Evolutionary conservation across 805 yeast genomes (phyloP).

Genomic region (Candida ulmi): DNA sequence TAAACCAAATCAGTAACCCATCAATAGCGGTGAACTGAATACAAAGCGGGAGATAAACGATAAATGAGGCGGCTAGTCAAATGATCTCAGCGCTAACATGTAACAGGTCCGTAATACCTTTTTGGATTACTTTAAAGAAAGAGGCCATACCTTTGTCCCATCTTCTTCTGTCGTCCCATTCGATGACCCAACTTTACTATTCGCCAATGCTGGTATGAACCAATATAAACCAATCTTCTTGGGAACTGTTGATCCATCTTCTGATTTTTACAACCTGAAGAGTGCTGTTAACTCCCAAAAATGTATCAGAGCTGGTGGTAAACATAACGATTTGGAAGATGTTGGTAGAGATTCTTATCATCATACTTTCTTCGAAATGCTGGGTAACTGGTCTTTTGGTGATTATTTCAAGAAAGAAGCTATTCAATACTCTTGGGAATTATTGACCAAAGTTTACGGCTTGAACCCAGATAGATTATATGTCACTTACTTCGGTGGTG

Average conservation of each 20-base stretch:
- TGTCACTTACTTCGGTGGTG: slow-evolving; percentile 97
- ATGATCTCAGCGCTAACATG: background rate
- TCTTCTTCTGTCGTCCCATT: slow-evolving; percentile 95
- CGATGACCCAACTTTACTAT: slow-evolving; percentile 94
- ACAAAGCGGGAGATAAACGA: too few species aligned
- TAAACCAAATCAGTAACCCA: too few species aligned
- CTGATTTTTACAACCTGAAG: slow-evolving; percentile 76
- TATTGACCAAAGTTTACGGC: slow-evolving; percentile 80
- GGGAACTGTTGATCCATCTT: slow-evolving; percentile 95
- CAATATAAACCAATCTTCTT: slow-evolving; percentile 96
- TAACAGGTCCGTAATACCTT: slow-evolving; percentile 72
- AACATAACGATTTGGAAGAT: slow-evolving; percentile 96
- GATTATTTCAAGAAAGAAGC: slow-evolving; percentile 97
- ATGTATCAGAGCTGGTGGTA: slow-evolving; percentile 99
- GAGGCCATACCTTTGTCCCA: slow-evolving; percentile 77
- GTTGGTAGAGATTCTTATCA: slow-evolving; percentile 98
- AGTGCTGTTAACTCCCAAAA: slow-evolving; percentile 95
- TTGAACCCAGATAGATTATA: slow-evolving; percentile 75
- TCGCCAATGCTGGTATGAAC: slow-evolving; percentile 99
- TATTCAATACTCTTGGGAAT: slow-evolving; percentile 82
- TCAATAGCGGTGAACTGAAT: too few species aligned
- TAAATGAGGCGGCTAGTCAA: too few species aligned
- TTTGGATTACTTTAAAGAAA: slow-evolving; percentile 67
- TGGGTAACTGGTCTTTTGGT: slow-evolving; percentile 99
- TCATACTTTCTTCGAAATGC: slow-evolving; percentile 98